A percentile compares a stretch with the other conserved stretches of the same genome.
Evolutionary conservation across 805 yeast genomes (phyloP).

Genomic region (Candida hungchunana): DNA sequence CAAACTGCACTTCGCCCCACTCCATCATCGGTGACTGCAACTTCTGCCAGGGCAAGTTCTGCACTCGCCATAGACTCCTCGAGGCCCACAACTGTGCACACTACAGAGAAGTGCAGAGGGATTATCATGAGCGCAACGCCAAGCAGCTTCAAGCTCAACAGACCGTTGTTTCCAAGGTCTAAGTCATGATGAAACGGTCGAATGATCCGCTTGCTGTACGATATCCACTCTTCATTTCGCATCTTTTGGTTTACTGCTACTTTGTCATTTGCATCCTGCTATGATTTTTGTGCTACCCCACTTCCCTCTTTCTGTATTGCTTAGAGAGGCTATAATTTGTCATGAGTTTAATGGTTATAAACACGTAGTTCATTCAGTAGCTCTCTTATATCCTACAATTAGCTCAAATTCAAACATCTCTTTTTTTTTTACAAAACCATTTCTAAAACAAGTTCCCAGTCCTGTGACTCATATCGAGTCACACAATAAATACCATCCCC

Average conservation of each 20-base stretch:
- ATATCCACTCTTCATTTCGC: background rate
- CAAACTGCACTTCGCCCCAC: slow-evolving; percentile 29
- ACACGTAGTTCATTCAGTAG: no score
- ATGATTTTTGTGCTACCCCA: no score
- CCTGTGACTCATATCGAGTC: no score
- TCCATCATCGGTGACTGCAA: slow-evolving; percentile 57
- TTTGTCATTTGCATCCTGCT: no score
- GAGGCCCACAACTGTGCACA: slow-evolving; percentile 61
- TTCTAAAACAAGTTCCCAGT: no score
- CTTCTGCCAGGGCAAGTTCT: slow-evolving; percentile 59
- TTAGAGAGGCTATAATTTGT: no score
- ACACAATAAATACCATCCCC: slow-evolving; percentile 1
- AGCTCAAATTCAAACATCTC: no score
- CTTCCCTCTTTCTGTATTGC: no score
- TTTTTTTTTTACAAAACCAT: no score
- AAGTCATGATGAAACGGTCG: slow-evolving; percentile 1
- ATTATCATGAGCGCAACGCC: slow-evolving; percentile 60
- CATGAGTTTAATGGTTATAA: no score
- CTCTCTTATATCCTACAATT: no score
- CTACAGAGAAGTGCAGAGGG: slow-evolving; percentile 54
- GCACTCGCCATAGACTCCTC: slow-evolving; percentile 60
- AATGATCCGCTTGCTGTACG: background rate
- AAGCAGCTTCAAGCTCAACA: slow-evolving; percentile 56
- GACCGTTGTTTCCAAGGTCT: slow-evolving; percentile 53
- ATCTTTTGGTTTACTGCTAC: no score